Evolutionary conservation across 1,139 yeast species (phyloP).

Genomic region (Yamadazyma jaroonii): DNA sequence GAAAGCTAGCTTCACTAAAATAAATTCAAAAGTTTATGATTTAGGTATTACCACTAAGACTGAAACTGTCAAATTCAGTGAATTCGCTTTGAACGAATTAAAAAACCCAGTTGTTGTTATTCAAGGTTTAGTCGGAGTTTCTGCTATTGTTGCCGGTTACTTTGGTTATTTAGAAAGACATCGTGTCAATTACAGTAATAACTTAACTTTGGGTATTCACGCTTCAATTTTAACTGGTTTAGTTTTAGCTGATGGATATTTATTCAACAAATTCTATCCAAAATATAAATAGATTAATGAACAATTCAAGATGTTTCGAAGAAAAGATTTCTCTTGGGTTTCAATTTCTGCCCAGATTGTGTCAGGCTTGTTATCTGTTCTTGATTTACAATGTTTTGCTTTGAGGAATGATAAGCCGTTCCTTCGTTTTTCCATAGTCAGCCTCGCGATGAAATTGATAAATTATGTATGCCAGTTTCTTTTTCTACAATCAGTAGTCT

Average conservation of each 20-base stretch:
- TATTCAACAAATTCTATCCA: constrained; percentile 50
- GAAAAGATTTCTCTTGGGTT: no score
- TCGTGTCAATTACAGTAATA: constrained; percentile 45
- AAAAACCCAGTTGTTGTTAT: constrained; percentile 62
- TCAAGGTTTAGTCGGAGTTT: constrained; percentile 51
- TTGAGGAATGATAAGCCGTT: no score
- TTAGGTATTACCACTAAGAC: constrained; percentile 11
- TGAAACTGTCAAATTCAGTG: constrained; percentile 5
- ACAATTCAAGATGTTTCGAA: background rate
- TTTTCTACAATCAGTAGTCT: no score
- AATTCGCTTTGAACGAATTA: constrained; percentile 20
- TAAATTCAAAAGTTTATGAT: constrained; percentile 9
- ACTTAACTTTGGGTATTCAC: constrained; percentile 49
- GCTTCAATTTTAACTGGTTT: constrained; percentile 55
- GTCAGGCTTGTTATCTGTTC: no score
- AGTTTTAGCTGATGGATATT: constrained; percentile 51
- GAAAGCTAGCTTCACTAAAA: constrained; percentile 6
- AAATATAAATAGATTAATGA: constrained; percentile 13
- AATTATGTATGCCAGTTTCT: no score
- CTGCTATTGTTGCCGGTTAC: constrained; percentile 49
- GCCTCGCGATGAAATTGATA: no score
- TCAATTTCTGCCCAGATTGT: no score
- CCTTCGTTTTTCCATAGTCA: no score
- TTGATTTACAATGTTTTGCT: no score
- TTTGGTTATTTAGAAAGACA: constrained; percentile 54